Percentiles rank a stretch among this genome's conserved stretches.
phyloP scores from a whole-genome alignment of 768 basidiomycete genomes.

The Serendipita sp. region DNA sequence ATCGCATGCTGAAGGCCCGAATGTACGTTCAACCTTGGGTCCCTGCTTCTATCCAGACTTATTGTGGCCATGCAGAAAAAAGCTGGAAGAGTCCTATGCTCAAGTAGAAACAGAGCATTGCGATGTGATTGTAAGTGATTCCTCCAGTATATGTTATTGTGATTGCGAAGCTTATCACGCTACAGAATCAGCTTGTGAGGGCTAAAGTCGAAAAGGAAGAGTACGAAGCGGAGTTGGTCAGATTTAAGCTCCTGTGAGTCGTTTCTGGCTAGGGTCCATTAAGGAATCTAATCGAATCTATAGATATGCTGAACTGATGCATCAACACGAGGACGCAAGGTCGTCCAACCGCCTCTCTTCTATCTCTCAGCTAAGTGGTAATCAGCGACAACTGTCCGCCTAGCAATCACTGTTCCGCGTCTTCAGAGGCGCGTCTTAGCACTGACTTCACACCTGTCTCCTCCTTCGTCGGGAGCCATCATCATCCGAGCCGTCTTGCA shows the following conservation, averaged over 20 bases:
- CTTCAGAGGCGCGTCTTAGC: background rate
- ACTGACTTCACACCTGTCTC: background rate
- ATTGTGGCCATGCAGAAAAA: constrained; percentile 36
- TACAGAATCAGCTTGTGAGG: constrained; percentile 79
- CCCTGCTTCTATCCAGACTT: constrained; percentile 5
- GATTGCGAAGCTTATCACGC: constrained; percentile 1
- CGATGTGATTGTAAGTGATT: constrained; percentile 36
- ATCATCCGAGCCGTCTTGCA: background rate
- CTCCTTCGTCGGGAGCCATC: background rate
- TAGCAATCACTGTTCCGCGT: constrained; percentile 3
- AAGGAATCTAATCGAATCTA: background rate
- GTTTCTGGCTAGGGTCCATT: background rate
- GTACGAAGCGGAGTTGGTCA: constrained; percentile 82
- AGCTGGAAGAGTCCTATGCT: constrained; percentile 58
- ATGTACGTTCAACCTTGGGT: constrained; percentile 37
- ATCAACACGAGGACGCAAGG: constrained; percentile 53
- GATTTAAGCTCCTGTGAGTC: constrained; percentile 78
- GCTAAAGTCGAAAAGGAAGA: constrained; percentile 80
- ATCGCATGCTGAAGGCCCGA: constrained; percentile 56
- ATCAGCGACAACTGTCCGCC: background rate
- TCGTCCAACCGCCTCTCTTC: constrained; percentile 45
- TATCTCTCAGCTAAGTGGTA: background rate
- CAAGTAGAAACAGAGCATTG: constrained; percentile 76
- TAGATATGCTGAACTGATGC: constrained; percentile 61
- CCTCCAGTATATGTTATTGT: constrained; percentile 9